Percentiles rank a stretch among this genome's conserved stretches.
phyloP scores from a whole-genome alignment of 2,329 filamentous ascomycete species.

The Fusarium lateritium region DNA sequence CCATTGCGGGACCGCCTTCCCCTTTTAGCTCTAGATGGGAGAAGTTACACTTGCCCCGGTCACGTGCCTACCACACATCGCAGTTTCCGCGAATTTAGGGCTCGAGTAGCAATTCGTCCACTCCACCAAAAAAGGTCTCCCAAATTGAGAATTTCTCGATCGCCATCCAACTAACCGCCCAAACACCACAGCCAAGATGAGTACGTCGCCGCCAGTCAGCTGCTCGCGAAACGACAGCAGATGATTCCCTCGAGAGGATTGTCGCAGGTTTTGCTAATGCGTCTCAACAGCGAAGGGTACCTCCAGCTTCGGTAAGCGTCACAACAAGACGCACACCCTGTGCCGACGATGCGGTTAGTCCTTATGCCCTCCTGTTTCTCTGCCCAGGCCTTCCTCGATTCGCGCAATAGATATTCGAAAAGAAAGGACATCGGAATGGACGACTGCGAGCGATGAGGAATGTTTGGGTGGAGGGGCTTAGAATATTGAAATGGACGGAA shows the following conservation, averaged over 20 bases:
- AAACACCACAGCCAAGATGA: slow-evolving; percentile 69
- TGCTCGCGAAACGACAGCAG: slow-evolving; percentile 34
- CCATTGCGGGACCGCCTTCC: background rate
- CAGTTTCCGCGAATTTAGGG: slow-evolving; percentile 51
- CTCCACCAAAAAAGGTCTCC: slow-evolving; percentile 57
- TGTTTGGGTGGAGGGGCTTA: slow-evolving; percentile 19
- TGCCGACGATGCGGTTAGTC: slow-evolving; percentile 98
- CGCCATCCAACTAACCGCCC: slow-evolving; percentile 58
- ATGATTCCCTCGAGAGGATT: slow-evolving; percentile 36
- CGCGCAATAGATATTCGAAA: slow-evolving; percentile 29
- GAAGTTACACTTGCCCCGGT: slow-evolving; percentile 39
- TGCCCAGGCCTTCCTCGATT: slow-evolving; percentile 32
- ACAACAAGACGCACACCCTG: slow-evolving; percentile 98
- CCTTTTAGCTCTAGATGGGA: background rate
- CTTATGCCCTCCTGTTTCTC: slow-evolving; percentile 35
- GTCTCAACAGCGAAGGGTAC: slow-evolving; percentile 68
- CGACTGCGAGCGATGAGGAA: slow-evolving; percentile 36
- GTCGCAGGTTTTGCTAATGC: slow-evolving; percentile 44
- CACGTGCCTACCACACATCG: slow-evolving; percentile 45
- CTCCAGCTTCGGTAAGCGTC: slow-evolving; percentile 75
- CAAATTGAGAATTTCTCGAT: slow-evolving; percentile 55
- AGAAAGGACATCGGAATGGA: slow-evolving; percentile 21
- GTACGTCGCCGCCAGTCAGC: slow-evolving; percentile 59
- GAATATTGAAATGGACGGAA: slow-evolving; percentile 14
- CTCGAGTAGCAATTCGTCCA: slow-evolving; percentile 52